phyloP scores from a whole-genome alignment of 805 yeast genomes.

The Tetrapisispora arboricola region DNA sequence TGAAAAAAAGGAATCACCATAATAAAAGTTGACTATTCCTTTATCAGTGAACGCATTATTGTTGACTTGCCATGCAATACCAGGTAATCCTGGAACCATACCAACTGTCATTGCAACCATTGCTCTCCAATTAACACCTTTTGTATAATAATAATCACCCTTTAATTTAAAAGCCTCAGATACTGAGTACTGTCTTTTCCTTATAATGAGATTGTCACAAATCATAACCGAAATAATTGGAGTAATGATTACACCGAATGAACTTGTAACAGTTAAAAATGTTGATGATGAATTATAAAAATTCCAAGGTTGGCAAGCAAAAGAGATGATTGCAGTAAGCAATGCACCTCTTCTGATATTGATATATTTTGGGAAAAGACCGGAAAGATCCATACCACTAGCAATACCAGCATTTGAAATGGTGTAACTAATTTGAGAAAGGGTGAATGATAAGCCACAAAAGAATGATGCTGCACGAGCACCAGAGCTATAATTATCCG shows the following conservation, averaged over 20 bases:
- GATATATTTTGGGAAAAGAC: slow-evolving; percentile 31
- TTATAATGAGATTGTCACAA: slow-evolving; percentile 33
- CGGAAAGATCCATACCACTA: slow-evolving; percentile 38
- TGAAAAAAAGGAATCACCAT: slow-evolving; percentile 36
- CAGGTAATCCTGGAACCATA: slow-evolving; percentile 42
- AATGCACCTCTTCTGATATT: slow-evolving; percentile 34
- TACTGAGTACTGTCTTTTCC: slow-evolving; percentile 30
- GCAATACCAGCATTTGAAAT: slow-evolving; percentile 32
- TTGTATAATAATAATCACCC: slow-evolving; percentile 30
- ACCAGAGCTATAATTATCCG: slow-evolving; percentile 25
- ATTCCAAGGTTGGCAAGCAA: slow-evolving; percentile 32
- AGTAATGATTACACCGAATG: slow-evolving; percentile 32
- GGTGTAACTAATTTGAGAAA: slow-evolving; percentile 33
- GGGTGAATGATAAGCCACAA: slow-evolving; percentile 30
- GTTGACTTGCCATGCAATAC: slow-evolving; percentile 32
- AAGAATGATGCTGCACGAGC: slow-evolving; percentile 34
- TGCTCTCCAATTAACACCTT: slow-evolving; percentile 34
- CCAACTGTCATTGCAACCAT: slow-evolving; percentile 28
- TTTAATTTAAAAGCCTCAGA: slow-evolving; percentile 19
- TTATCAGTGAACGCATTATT: slow-evolving; percentile 17
- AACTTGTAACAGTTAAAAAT: slow-evolving; percentile 31
- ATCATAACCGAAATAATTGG: slow-evolving; percentile 32
- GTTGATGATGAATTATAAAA: slow-evolving; percentile 31
- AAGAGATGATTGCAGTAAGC: slow-evolving; percentile 28
- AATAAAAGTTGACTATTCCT: slow-evolving; percentile 36